Base-by-base conservation (phyloP, 495 filamentous ascomycete genomes). In the Lasiosphaeris hirsuta region DNA sequence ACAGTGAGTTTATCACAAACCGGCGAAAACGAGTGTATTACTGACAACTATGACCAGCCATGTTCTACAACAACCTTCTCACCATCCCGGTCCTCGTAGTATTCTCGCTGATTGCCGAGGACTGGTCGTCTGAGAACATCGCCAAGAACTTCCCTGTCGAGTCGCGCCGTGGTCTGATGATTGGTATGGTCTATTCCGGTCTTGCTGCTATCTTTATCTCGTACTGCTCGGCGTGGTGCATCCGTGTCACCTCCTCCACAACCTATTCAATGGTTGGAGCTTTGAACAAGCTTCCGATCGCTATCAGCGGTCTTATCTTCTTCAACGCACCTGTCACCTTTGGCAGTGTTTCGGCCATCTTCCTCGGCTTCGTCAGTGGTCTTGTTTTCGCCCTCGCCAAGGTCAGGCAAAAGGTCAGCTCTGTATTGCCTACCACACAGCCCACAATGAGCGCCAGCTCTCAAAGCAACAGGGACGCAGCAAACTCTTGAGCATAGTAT, bases 61-160 rank as follows among this genome's bases (percentile, higher is more conserved):
- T 98, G 94, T 99, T 93, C 76, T 99, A 99, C 80, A 99, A 99
- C 84, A 99, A 99, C 73, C 83, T 99, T 43, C 85, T 99, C 58
- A 96, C 92, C 18, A 96, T 99, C 59, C 94, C 94, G 50, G 87
- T 97, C 62, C 84, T 99, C 30, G 70, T 97, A 49, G 73, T 90
- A 60, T 85, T 84, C 75, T 93, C 95, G 23, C 75, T 96, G 51
- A 65, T 96, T 58, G 78, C 89, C 57, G 94, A 99, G 70, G 86
- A 97, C 76, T 99, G 94, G 94, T 93, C 90, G 9, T 75, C 84
- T 38, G 78, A 79, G 47, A 99, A 99, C 78, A 73, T 99, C 68
- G 70, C 72, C 63, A 84, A 78, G 68, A 97, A 97, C 79, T 99
- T 99, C 79, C 94, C 95, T 41, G 57, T 75, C 14, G 87, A 84